A percentile compares a stretch with the other conserved stretches of the same genome.
Conservation (phyloP, 805 yeast species). For the Alloascoidea hylecoeti region DNA sequence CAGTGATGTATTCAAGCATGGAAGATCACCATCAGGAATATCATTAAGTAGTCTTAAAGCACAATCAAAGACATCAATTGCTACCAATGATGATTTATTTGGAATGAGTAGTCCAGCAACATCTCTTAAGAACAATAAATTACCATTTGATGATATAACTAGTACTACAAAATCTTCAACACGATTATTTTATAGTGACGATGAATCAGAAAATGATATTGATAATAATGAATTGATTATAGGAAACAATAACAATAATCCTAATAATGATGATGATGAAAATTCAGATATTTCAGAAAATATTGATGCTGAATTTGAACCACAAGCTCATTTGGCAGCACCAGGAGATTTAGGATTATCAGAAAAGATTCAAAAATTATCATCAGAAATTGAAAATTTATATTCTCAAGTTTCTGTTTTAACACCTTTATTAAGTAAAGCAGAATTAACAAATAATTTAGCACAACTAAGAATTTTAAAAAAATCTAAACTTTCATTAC, state of each 20-base stretch:
- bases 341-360: slow-evolving; percentile 56
- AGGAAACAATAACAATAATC: background rate
- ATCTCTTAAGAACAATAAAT: no score
- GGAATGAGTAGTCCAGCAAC: background rate
- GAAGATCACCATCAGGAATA: background rate
- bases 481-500: slow-evolving; percentile 53
- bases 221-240: background rate
- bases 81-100: background rate
- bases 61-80: no score
- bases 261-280: background rate
- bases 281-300: slow-evolving; percentile 8
- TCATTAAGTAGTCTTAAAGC: no score
- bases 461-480: slow-evolving; percentile 53
- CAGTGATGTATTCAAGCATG: no score
- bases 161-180: background rate
- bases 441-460: slow-evolving; percentile 69
- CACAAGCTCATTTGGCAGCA: slow-evolving; percentile 36
- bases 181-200: background rate
- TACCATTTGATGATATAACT: background rate
- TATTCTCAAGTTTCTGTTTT: slow-evolving; percentile 50
- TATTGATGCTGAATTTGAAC: slow-evolving; percentile 10
- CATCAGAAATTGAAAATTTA: slow-evolving; percentile 40
- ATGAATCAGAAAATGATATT: background rate
- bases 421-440: slow-evolving; percentile 58
- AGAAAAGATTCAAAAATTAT: slow-evolving; percentile 50